Percentiles rank a stretch among this genome's conserved stretches.
Conservation (phyloP, 1,139 yeast genomes). For the Hemisphaericaspora xylanilytica region DNA sequence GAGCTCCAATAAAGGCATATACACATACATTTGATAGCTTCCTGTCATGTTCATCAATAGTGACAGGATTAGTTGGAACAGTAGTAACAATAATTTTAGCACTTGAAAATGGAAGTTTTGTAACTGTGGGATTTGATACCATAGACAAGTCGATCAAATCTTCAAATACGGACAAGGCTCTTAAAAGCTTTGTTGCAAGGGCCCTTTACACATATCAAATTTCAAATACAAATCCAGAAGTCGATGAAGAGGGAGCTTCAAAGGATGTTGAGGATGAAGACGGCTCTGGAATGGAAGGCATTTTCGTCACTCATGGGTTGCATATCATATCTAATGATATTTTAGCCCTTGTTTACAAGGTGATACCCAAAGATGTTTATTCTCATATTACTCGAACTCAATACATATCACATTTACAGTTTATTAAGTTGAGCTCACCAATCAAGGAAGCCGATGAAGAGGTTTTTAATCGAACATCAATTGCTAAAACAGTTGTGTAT, state of each 20-base stretch:
- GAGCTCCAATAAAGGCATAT: neutral
- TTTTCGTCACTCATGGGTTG: conserved; percentile 26
- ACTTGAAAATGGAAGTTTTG: conserved; percentile 32
- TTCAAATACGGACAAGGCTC: conserved; percentile 14
- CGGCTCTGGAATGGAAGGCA: conserved; percentile 27
- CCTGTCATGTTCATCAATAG: conserved; percentile 11
- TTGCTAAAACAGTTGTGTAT: conserved; percentile 12
- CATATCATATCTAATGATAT: conserved; percentile 22
- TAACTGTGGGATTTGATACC: conserved; percentile 15
- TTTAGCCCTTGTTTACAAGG: conserved; percentile 25
- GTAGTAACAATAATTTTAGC: conserved; percentile 15
- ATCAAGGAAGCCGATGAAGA: conserved; percentile 2
- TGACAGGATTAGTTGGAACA: conserved; percentile 7
- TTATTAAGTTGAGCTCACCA: conserved; percentile 14
- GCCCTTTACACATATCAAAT: conserved; percentile 29
- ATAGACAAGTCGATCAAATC: conserved; percentile 9
- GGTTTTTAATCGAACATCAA: conserved; percentile 9
- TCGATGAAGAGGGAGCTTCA: conserved; percentile 17
- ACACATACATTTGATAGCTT: conserved; percentile 7
- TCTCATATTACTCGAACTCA: conserved; percentile 31
- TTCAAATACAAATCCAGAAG: conserved; percentile 16
- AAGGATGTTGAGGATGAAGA: conserved; percentile 12
- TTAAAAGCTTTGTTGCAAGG: conserved; percentile 20
- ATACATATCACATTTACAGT: conserved; percentile 25
- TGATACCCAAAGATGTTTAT: conserved; percentile 29